phyloP scores from a whole-genome alignment of 139 green algal genomes.

The Pleodorina starrii region DNA sequence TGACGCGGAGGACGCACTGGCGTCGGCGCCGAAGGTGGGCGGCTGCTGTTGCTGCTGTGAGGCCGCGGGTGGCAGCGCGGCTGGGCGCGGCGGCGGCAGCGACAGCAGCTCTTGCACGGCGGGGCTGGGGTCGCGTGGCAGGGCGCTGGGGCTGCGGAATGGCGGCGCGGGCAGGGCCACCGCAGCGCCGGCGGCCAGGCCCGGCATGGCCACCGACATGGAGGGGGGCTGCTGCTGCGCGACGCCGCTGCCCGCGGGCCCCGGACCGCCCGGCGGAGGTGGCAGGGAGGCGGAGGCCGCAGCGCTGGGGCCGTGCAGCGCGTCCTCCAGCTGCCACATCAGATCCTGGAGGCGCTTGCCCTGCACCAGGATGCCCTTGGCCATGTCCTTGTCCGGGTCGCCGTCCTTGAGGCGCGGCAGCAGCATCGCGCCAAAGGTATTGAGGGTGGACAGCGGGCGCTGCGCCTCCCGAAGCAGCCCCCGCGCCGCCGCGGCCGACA shows the following conservation, averaged over 20 bases:
- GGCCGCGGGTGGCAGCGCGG: background rate
- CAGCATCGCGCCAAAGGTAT: constrained; percentile 73
- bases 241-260: no score
- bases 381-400: constrained; percentile 76
- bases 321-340: constrained; percentile 72
- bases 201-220: background rate
- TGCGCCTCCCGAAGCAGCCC: constrained; percentile 68
- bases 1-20: no score
- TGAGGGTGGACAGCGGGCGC: constrained; percentile 72
- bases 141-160: background rate
- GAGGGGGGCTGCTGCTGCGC: no score
- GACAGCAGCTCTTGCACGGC: constrained; percentile 46
- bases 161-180: background rate
- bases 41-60: background rate
- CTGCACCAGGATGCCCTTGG: constrained; percentile 74
- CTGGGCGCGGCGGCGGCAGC: constrained; percentile 1
- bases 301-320: constrained; percentile 34
- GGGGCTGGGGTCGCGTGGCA: constrained; percentile 39
- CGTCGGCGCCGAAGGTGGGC: no score
- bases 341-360: constrained; percentile 71
- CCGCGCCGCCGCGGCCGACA: constrained; percentile 54
- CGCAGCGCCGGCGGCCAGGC: background rate
- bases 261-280: background rate
- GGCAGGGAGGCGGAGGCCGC: background rate
- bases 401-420: constrained; percentile 65